These are phyloP conservation scores for Forsythia suspensa DNA, from an alignment of 257 asterid genomes.

Conservation along the genomic window DNA sequence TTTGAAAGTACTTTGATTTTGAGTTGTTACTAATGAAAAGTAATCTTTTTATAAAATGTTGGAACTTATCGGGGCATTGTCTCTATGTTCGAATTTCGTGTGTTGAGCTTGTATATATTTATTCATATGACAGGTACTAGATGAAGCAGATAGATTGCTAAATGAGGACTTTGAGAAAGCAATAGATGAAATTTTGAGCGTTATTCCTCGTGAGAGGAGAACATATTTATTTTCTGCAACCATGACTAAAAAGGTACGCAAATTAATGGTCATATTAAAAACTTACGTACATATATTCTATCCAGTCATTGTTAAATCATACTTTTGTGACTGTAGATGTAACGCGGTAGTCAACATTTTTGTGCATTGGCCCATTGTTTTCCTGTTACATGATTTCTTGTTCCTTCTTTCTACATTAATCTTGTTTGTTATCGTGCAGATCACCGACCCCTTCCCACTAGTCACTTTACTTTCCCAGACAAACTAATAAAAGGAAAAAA, in stretches of 20 bases:
- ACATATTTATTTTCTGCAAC: constrained; percentile 95
- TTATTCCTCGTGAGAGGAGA: constrained; percentile 80
- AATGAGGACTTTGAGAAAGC: constrained; percentile 89
- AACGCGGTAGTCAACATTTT: background rate
- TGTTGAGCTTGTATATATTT: background rate
- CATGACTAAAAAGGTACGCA: constrained; percentile 83
- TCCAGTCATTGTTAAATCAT: background rate
- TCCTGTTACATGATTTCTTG: background rate
- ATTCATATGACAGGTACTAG: constrained; percentile 61
- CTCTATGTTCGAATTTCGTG: background rate
- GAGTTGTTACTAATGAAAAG: background rate
- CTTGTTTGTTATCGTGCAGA: background rate
- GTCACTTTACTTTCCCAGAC: background rate
- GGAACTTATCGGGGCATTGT: background rate
- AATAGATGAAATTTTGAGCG: constrained; percentile 67
- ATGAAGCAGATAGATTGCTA: constrained; percentile 91
- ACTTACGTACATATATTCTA: background rate
- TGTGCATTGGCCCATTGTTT: background rate
- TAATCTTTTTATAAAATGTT: background rate
- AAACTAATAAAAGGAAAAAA: background rate
- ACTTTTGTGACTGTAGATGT: background rate
- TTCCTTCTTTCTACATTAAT: background rate
- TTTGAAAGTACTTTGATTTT: background rate
- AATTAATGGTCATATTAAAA: background rate
- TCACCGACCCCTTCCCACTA: background rate